Evolutionary conservation across 2,329 filamentous ascomycete genomes (phyloP), one percentile per base, ranked within the genome.

Genomic region (Atkinsonella hypoxylon): DNA sequence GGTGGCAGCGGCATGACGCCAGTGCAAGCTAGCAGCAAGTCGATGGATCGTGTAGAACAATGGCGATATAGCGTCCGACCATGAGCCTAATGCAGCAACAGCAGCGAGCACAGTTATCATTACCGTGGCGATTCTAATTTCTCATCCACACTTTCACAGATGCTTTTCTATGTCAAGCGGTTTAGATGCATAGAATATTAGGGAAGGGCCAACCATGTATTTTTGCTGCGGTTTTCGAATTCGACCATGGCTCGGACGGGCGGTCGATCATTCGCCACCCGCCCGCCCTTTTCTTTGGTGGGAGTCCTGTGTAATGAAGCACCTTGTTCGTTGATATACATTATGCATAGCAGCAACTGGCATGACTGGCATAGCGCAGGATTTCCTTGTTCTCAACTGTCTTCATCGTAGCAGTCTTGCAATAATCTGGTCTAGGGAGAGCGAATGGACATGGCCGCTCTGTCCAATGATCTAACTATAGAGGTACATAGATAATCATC

Each of bases 41-140:
- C 63, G 2, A 55, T 63, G 54, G 68, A 69, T 45, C 62, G 66
- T 36, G 68, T 71, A 7, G 69, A 73, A 53, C 64, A 67, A 49
- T 73, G 70, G 70, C 63, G 70, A 42, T 69, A 71, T 49, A 62
- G 69, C 46, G 64, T 73, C 17, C 61, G 61, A 51, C 66, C 64
- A 15, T 68, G 51, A 61, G 20, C n/a, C 4, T 34, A 15, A 18
- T 17, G 41, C 20, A 17, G 42, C 36, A 10, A n/a, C 10, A 2
- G 31, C 17, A 20, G 30, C 18, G 11, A 12, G 11, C 34, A 15
- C 6, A 15, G 5, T 36, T 36, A 36, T 36, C 11, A 12, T 36
- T 15, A 36, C 34, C 34, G 11, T 36, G 34, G 34, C 34, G 11
- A 12, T 36, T 15, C 4, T 7, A 5, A 36, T 36, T 36, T 36